Evolutionary conservation across 768 basidiomycete genomes (phyloP), one percentile per base, ranked within the genome.

Genomic region (Naganishia onofrii): DNA sequence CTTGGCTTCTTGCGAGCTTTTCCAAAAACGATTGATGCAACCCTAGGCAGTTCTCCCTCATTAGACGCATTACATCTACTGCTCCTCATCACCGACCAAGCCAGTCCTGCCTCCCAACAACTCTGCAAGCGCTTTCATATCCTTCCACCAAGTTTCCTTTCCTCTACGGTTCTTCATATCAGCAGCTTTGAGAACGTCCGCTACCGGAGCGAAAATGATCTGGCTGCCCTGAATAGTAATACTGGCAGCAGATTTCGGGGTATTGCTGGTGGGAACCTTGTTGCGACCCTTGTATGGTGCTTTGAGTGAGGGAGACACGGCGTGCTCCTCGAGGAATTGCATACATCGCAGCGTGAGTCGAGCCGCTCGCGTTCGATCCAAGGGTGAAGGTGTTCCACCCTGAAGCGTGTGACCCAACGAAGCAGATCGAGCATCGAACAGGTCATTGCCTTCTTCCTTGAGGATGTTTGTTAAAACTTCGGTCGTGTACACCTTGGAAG

Each of bases 381-480:
- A 85, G 0, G 96, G 96, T 0, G 95, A 96, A 5, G 96, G 96
- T 21, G 92, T 88, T 2, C 93, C 93, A 9, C 96, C 96, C 77
- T 99, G 96, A 2, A 99, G 83, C 5, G 94, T 98, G 83, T 99
- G 96, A 19, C 96, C 96, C 23, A 99, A 87, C 0, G 92, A 90
- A n/a, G 95, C 96, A 23, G 88, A 90, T 57, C 96, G 89, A 23
- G 96, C 88, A 82, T 99, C 96, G 78, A 98, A 99, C 28, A 97
- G 84, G 6, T 84, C 72, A 29, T 88, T 88, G n/a, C 96, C 96
- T 81, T 98, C 95, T 79, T 96, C 95, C 76, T 90, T 89, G 81
- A 97, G 82, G 85, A 99, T 96, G 80, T 91, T 91, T 71, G 90
- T 94, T 74, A 99, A 86, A 67, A 96, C 86, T 9, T 92, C 88